Percentiles rank a stretch among this genome's conserved stretches.
Conservation (phyloP, 441 rosid species). For the Kokia cookei region DNA sequence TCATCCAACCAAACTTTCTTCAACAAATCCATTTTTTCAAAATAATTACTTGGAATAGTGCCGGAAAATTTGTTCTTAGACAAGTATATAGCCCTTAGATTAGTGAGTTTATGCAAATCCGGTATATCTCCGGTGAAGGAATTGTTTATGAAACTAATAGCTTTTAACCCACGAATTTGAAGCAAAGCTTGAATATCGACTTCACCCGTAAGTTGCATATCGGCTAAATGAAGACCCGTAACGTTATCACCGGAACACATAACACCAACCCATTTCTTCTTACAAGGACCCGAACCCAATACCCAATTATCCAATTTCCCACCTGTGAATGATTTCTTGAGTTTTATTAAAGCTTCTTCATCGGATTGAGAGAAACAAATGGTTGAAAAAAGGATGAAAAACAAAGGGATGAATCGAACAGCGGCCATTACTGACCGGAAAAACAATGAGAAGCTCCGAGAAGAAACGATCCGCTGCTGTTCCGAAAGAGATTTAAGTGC, state of each 20-base stretch:
- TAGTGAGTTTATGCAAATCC: constrained; percentile 47
- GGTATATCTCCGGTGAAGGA: constrained; percentile 61
- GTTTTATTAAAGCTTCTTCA: constrained; percentile 36
- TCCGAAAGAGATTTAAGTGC: constrained; percentile 21
- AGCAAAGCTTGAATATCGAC: constrained; percentile 39
- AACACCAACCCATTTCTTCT: constrained; percentile 53
- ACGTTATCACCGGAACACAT: constrained; percentile 42
- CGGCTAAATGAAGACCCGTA: constrained; percentile 51
- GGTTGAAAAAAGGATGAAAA: neutral
- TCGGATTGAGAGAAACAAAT: constrained; percentile 28
- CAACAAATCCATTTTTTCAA: constrained; percentile 41
- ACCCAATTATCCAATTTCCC: constrained; percentile 49
- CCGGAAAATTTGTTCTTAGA: constrained; percentile 55
- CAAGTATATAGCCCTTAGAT: constrained; percentile 46
- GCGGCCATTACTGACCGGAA: constrained; percentile 22
- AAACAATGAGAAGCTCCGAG: constrained; percentile 20
- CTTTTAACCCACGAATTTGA: constrained; percentile 40
- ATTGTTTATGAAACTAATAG: constrained; percentile 52
- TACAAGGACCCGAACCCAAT: constrained; percentile 44
- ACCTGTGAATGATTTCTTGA: constrained; percentile 36
- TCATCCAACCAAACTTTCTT: constrained; percentile 57
- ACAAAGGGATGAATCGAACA: neutral
- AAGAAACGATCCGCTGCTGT: constrained; percentile 38
- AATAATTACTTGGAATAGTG: constrained; percentile 46
- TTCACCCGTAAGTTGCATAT: constrained; percentile 45